Evolutionary conservation across 495 filamentous ascomycete species (phyloP), one percentile per base, ranked within the genome.

Genomic region (Neurospora sp.): DNA sequence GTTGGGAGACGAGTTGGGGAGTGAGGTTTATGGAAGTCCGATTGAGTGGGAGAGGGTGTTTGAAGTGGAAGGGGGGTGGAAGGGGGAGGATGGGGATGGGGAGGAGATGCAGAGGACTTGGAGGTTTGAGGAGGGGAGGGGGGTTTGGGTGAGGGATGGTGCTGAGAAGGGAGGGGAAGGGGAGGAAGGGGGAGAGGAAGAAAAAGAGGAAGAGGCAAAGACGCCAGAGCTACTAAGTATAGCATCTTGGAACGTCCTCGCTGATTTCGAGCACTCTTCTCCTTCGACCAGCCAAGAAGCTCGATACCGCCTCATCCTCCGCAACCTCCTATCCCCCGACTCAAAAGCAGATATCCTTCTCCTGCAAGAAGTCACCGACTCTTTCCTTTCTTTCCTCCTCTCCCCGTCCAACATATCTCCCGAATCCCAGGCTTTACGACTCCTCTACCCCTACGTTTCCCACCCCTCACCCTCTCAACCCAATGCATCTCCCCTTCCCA

Each of bases 281-380:
- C 81, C 84, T n/a, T 35, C 27, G 0, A 16, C 23, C 23, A 31
- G 16, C 5, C 54, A 66, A 35, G 71, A 78, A 18, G 78, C 81
- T 27, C 83, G 88, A 48, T 85, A 89, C 77, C 82, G 86, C 7
- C 79, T 86, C 20, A 74, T 89, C 23, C 62, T 88, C 41, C 72
- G 81, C 18, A 83, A 83, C 73, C 78, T 88, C 54, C 74, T 89
- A 66, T 76, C 83, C 8, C 20, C 75, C 0, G 37, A 73, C 6
- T 81, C 82, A 37, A 59, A 73, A 2, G 80, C 85, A 14, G 83
- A 88, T 75, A 77, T 88, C 18, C 73, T 90, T n/a, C 80, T 87
- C 23, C 80, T 90, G 9, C 83, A 90, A 77, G 88, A 89, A 78
- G 86, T 90, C 31, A 87, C 88, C 0, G 86, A 90, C 73, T 81